Conservation (phyloP, 1,284 basidiomycete genomes). For the Psilocybe mexicana region DNA sequence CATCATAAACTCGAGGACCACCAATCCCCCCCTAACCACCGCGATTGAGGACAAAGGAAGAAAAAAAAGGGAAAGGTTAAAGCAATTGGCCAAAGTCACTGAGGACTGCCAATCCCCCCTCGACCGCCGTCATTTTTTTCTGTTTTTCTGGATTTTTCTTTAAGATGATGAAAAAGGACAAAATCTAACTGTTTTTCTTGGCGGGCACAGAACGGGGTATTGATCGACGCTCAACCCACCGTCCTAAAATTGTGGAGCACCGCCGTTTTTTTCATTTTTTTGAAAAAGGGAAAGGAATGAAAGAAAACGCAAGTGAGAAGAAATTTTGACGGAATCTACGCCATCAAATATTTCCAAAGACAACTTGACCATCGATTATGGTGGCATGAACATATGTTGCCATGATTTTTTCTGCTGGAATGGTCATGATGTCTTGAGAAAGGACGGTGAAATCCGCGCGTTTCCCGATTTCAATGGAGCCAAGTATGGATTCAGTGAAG, state of each 20-base stretch:
- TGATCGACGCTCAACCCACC: neutral
- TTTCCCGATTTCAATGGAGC: slow-evolving; percentile 77
- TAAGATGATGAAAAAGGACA: neutral
- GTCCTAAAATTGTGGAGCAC: neutral
- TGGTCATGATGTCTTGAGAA: slow-evolving; percentile 79
- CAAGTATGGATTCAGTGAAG: slow-evolving; percentile 73
- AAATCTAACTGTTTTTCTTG: neutral
- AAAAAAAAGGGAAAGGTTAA: neutral
- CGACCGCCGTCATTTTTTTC: neutral
- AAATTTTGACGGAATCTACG: neutral
- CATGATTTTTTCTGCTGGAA: slow-evolving; percentile 63
- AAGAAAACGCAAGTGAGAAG: neutral
- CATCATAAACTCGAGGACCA: neutral
- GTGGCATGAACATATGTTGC: slow-evolving; percentile 74
- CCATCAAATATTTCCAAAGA: slow-evolving; percentile 53
- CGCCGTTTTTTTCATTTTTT: neutral
- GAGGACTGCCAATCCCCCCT: neutral
- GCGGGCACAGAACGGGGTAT: neutral
- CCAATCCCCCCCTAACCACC: slow-evolving; percentile 1
- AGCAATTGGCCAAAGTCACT: too few species aligned
- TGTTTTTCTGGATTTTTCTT: too few species aligned
- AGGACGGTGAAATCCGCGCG: slow-evolving; percentile 83
- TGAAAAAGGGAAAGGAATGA: slow-evolving; percentile 1
- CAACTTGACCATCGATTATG: slow-evolving; percentile 74
- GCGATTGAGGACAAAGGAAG: neutral